Percentiles rank a stretch among this genome's conserved stretches.
These are phyloP conservation scores for Sinapis alba DNA, from an alignment of 441 rosid genomes.

Conservation along the genomic window DNA sequence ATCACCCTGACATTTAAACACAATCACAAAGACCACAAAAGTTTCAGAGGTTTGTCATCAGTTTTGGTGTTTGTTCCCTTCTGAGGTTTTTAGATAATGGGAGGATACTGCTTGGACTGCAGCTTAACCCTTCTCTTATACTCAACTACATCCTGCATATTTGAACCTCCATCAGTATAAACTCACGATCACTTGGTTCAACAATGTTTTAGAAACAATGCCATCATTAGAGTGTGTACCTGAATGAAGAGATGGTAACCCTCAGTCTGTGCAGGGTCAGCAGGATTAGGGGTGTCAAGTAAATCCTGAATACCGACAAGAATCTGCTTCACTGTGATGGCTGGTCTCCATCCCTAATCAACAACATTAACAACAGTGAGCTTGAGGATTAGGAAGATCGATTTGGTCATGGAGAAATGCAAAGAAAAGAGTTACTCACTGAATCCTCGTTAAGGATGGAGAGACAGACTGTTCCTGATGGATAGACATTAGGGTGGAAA, in stretches of 20 bases:
- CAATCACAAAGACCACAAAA: conserved; percentile 20
- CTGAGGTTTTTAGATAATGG: conserved; percentile 48
- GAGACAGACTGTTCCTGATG: conserved; percentile 95
- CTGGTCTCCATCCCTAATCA: conserved; percentile 95
- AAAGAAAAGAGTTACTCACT: conserved; percentile 46
- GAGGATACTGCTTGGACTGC: conserved; percentile 91
- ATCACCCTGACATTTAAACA: conserved; percentile 32
- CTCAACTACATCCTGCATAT: conserved; percentile 70
- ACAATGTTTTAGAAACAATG: conserved; percentile 2
- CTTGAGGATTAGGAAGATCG: not conserved
- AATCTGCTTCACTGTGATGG: conserved; percentile 94
- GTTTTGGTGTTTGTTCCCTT: conserved; percentile 36
- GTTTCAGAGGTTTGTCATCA: conserved; percentile 36
- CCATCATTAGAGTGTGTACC: conserved; percentile 43
- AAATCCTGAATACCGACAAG: conserved; percentile 92
- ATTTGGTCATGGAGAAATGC: not conserved
- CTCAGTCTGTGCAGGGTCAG: conserved; percentile 93
- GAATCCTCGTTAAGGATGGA: conserved; percentile 95
- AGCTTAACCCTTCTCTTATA: conserved; percentile 87
- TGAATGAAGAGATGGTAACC: conserved; percentile 94
- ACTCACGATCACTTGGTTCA: conserved; percentile 5
- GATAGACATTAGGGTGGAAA: conserved; percentile 98
- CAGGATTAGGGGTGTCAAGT: conserved; percentile 91
- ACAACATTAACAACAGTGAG: conserved; percentile 10
- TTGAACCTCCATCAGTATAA: not conserved